phyloP scores from a whole-genome alignment of 805 yeast genomes.

The Barnettozyma sucrosica region DNA sequence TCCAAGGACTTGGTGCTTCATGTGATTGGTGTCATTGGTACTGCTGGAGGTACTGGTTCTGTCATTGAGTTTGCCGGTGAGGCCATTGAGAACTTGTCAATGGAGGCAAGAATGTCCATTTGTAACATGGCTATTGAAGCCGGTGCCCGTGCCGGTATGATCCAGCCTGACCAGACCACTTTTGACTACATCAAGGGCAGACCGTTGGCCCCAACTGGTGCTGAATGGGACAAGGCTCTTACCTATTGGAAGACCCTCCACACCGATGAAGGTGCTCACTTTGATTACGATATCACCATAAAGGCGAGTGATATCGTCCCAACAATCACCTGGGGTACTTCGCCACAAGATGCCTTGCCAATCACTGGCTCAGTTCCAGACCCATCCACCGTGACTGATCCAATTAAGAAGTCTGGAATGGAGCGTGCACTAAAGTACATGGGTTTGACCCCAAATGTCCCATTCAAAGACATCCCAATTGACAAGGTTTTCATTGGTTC shows the following conservation, averaged over 20 bases:
- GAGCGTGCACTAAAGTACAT: constrained; percentile 88
- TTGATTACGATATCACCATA: constrained; percentile 78
- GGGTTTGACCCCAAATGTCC: constrained; percentile 83
- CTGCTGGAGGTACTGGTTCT: constrained; percentile 98
- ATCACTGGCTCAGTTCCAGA: constrained; percentile 89
- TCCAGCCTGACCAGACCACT: constrained; percentile 88
- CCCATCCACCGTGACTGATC: constrained; percentile 68
- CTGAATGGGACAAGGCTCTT: constrained; percentile 92
- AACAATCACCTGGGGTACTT: constrained; percentile 98
- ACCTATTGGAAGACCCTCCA: constrained; percentile 84
- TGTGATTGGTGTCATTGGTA: constrained; percentile 94
- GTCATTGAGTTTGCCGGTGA: constrained; percentile 97
- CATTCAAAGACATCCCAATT: constrained; percentile 63
- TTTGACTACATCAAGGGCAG: constrained; percentile 87
- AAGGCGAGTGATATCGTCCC: constrained; percentile 84
- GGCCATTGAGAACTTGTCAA: constrained; percentile 82
- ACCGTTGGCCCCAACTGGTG: constrained; percentile 92
- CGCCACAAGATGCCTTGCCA: constrained; percentile 98
- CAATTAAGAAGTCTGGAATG: constrained; percentile 75
- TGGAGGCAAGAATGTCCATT: constrained; percentile 99
- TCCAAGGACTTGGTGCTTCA: constrained; percentile 94
- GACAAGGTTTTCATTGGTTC: constrained; percentile 98
- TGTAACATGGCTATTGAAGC: constrained; percentile 99
- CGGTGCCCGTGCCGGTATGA: constrained; percentile 99
- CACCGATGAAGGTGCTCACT: constrained; percentile 85